phyloP scores from a whole-genome alignment of 2,329 filamentous ascomycete genomes.

The Neopestalotiopsis rosae region DNA sequence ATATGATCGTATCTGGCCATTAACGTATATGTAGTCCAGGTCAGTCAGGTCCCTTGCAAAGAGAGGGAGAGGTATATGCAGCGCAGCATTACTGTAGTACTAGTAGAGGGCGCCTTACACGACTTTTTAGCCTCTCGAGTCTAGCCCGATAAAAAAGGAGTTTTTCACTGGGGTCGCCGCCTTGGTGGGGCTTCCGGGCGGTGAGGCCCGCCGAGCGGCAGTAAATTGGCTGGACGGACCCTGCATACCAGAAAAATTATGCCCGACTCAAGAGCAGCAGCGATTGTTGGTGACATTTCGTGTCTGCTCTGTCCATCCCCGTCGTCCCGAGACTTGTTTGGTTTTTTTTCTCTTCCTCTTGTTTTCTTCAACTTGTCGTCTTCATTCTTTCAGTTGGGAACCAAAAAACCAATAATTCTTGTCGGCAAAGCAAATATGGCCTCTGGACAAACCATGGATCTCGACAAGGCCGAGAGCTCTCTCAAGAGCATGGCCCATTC shows the following conservation, averaged over 20 bases:
- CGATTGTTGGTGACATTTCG: constrained; percentile 9
- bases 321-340: constrained; percentile 6
- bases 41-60: too few relatives aligned
- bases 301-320: not conserved
- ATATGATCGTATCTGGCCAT: too few relatives aligned
- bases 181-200: constrained; percentile 12
- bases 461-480: constrained; percentile 64
- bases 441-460: constrained; percentile 53
- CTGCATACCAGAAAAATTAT: constrained; percentile 21
- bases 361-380: not conserved
- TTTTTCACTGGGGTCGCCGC: not conserved
- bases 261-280: constrained; percentile 14
- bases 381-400: not conserved
- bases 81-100: too few relatives aligned
- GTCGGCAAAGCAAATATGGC: constrained; percentile 27
- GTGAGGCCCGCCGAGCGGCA: constrained; percentile 17
- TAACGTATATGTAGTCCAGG: too few relatives aligned
- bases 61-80: too few relatives aligned
- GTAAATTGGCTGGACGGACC: constrained; percentile 15
- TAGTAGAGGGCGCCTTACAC: too few relatives aligned
- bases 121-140: not conserved
- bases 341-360: constrained; percentile 9
- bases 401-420: not conserved
- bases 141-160: not conserved
- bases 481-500: constrained; percentile 84